Evolutionary conservation across 148 eudicot genomes (phyloP), one percentile per base, ranked within the genome.

Genomic region (Silene conica): DNA sequence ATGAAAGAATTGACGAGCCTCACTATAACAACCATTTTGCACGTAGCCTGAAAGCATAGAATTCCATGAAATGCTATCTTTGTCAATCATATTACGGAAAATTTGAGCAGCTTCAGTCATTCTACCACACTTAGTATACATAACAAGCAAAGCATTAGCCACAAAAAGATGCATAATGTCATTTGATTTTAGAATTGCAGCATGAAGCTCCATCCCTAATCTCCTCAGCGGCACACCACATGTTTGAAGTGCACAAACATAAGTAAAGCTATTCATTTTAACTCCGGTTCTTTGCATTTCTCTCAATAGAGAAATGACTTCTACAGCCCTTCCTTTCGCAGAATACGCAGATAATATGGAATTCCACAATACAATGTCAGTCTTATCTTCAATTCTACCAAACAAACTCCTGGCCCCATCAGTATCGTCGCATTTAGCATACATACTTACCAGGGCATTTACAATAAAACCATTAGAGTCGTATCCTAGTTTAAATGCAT

Each of bases 331-430:
- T 74, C 88, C 88, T 34, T 72, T 76, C 0, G 58, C 77, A 79
- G 79, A 70, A 81, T 79, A 85, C 15, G 86, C 89, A 48, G 92
- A 93, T 70, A 91, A 86, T 77, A 89, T 86, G 0, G 91, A 84
- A 73, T 89, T 93, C 97, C 98, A 91, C 13, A 85, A 82, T 34
- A 94, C 96, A 70, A 88, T 89, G 78, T 94, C 96, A 22, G 81
- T 80, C 61, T 67, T 82, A 18, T 77, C 85, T 21, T 63, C 80
- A 73, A 83, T 80, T 45, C 81, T 76, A 10, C 79, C 84, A 79
- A 91, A 91, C 75, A 91, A 78, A 80, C 73, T 34, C 81, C 81
- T 72, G 3, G 89, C 90, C 4, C 78, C 71, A 22, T 68, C 14
- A 4, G 80, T 59, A 76, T 81, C 87, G 76, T 79, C 69, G 34